Evolutionary conservation across 2,329 filamentous ascomycete genomes (phyloP), one percentile per base, ranked within the genome.

Genomic region (Epichloe sp.): DNA sequence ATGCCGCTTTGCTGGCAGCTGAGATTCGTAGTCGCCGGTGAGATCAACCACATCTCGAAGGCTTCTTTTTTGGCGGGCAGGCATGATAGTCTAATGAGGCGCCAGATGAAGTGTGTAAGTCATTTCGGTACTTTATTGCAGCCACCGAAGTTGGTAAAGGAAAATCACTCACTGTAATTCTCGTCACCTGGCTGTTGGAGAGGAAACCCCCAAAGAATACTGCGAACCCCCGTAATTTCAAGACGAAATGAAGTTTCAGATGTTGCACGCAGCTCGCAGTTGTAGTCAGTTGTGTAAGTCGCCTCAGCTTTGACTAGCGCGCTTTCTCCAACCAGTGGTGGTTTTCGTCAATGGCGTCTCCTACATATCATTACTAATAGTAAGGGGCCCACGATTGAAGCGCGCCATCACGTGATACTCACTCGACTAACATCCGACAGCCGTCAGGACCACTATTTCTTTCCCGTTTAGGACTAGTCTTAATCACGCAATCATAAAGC

Each of bases 31-130:
- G 43, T 70, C 70, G 23, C 61, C 66, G 10, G 69, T 71, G 14
- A 76, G 62, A 57, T 75, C 71, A 52, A 74, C 60, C 38, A 67
- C 59, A 34, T 67, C 63, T 2, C 12, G 46, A 46, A 55, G 57
- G 10, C 55, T 44, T 17, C 73, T 60, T 75, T 76, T 75, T 15
- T 48, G 50, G 26, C 38, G 26, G 17, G 42, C 45, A 31, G 53
- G 36, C 57, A 58, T 58, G 36, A 21, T 42, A 46, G 2, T 45
- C 37, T 17, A 38, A 7, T 31, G 26, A 21, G 19, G 40, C 23
- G 19, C 17, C 38, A 42, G 15, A 31, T 11, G 38, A 6, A n/a
- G 21, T 23, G 21, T 17, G 35, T 34, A 41, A 35, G 23, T 31
- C 47, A 41, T 10, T 35, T 44, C 19, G 38, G n/a, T 26, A n/a